Base-by-base conservation (phyloP, 495 filamentous ascomycete species). In the Neurospora tetraspora region DNA sequence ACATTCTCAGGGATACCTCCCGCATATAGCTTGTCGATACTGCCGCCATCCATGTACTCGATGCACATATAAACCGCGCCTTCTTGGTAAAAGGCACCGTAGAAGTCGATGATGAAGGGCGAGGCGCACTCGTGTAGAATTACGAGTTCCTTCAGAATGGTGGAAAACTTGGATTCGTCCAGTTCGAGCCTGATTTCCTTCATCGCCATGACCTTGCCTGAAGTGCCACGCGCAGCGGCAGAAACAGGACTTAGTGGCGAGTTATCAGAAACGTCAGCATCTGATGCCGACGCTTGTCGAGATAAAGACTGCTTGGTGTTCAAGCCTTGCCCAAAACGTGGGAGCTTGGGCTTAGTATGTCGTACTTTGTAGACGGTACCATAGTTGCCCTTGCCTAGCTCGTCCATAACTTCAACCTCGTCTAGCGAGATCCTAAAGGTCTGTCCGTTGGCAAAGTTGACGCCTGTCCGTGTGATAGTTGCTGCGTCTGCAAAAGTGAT, bases 11-110 rank as follows among this genome's bases (percentile, higher is more conserved):
- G 93, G 69, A 99, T 90, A 39, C 96, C 96, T 71, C 93, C 93
- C n/a, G 88, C 90, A 81, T 99, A 99, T 20, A 98, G 82, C 77
- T 97, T 97, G 83, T 99, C 96, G 77, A 98, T 93, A 45, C 94
- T 97, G n/a, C 96, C 96, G 70, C 96, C 96, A 82, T 99, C 94
- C 96, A 99, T 99, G 79, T 92, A 97, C 80, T 99, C 96, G 80
- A 99, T 96, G 82, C 96, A 99, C 81, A 99, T 98, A 80, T 98
- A 99, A 6, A 99, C 96, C 2, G 96, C 94, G 27, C 96, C 96
- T 84, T 99, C 96, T 81, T 99, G 96, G 85, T 97, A 99, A 81
- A 99, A 99, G 4, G 96, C 96, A 9, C 96, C 96, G 80, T 97
- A 99, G 78, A 99, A 99, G 78, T 98, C 95, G 78, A 99, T 93